These are phyloP conservation scores for Tetracladium maxilliforme DNA, from an alignment of 2,329 filamentous ascomycete genomes.

Conservation along the genomic window DNA sequence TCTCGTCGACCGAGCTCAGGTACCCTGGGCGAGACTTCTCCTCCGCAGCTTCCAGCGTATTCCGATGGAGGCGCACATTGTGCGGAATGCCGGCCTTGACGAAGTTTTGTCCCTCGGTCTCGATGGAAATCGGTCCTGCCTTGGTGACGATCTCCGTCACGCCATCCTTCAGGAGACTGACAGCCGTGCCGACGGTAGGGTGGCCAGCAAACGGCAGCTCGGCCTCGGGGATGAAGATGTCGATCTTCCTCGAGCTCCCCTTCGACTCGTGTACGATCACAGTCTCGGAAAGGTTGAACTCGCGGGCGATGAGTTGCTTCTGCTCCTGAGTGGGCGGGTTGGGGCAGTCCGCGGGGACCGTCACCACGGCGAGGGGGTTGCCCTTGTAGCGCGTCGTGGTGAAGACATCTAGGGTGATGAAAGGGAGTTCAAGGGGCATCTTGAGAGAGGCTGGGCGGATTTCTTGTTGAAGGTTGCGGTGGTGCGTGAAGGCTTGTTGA, in stretches of 20 bases:
- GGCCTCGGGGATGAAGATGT: constrained; percentile 39
- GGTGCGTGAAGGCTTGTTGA: too few species aligned
- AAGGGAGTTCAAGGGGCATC: too few species aligned
- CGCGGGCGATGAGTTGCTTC: constrained; percentile 43
- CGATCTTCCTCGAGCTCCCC: constrained; percentile 23
- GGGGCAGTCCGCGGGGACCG: constrained; percentile 25
- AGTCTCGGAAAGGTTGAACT: constrained; percentile 52
- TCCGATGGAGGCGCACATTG: constrained; percentile 44
- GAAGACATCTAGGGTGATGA: constrained; percentile 43
- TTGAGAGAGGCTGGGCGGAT: too few species aligned
- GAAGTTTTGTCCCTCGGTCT: constrained; percentile 20
- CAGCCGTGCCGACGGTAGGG: constrained; percentile 41
- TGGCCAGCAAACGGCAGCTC: constrained; percentile 50
- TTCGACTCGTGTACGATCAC: constrained; percentile 39
- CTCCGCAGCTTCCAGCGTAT: constrained; percentile 16
- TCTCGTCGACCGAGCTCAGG: constrained; percentile 13
- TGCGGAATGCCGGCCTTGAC: constrained; percentile 53
- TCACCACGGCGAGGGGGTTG: constrained; percentile 46
- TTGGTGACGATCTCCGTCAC: constrained; percentile 31
- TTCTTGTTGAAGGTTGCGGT: too few species aligned
- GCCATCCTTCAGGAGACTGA: constrained; percentile 24
- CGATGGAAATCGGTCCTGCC: constrained; percentile 38
- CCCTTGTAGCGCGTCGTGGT: constrained; percentile 33
- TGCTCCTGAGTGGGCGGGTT: constrained; percentile 28
- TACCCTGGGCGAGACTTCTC: constrained; percentile 7